Evolutionary conservation across 495 filamentous ascomycete species (phyloP).

Genomic region (Aspergillus heteromorphus): DNA sequence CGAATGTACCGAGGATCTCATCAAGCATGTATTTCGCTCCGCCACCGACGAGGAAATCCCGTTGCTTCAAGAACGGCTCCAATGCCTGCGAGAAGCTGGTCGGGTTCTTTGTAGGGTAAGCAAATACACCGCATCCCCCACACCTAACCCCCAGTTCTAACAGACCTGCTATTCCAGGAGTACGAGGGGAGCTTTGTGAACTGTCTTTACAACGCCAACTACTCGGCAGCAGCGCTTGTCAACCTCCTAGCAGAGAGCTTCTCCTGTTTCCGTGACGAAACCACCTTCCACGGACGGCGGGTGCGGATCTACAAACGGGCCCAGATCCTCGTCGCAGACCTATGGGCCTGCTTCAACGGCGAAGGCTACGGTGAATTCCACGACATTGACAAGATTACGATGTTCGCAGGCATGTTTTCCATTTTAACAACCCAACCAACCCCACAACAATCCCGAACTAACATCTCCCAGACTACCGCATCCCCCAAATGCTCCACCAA

Average conservation of each 20-base stretch:
- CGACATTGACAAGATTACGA: conserved; percentile 92
- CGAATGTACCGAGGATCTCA: conserved; percentile 66
- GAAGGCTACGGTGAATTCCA: conserved; percentile 73
- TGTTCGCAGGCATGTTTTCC: conserved; percentile 68
- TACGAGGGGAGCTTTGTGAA: conserved; percentile 72
- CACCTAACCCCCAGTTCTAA: conserved; percentile 1
- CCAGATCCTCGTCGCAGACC: conserved; percentile 90
- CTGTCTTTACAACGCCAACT: conserved; percentile 67
- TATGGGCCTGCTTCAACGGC: conserved; percentile 92
- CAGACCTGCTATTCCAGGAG: conserved; percentile 43
- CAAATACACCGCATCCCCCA: background rate
- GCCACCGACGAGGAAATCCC: conserved; percentile 83
- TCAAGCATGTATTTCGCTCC: conserved; percentile 79
- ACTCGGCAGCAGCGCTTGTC: conserved; percentile 78
- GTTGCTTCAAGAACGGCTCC: conserved; percentile 68
- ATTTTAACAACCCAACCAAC: background rate
- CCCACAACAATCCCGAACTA: background rate
- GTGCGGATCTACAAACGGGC: conserved; percentile 88
- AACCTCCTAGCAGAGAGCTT: conserved; percentile 78
- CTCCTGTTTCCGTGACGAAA: conserved; percentile 78
- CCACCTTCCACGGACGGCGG: conserved; percentile 61
- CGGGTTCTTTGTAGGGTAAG: conserved; percentile 76
- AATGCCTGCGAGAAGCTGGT: conserved; percentile 80
- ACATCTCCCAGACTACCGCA: conserved; percentile 67
- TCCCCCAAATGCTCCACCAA: conserved; percentile 86